Conservation (phyloP, 1,284 basidiomycete species). For the Flammula alnicola region DNA sequence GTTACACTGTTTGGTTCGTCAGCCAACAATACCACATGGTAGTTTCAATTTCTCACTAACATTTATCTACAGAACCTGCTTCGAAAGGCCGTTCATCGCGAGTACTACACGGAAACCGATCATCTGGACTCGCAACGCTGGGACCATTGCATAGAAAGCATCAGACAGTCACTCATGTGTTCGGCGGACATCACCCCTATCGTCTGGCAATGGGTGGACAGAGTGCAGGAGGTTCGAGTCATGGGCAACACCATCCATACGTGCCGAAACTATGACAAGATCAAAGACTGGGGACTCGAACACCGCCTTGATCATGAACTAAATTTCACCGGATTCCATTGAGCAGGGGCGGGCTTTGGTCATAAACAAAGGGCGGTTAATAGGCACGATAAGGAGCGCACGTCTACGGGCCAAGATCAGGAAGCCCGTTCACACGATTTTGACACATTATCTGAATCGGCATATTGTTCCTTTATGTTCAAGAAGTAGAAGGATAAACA, state of each 20-base stretch:
- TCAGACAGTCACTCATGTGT: slow-evolving; percentile 37
- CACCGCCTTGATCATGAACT: slow-evolving; percentile 17
- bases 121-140: slow-evolving; percentile 25
- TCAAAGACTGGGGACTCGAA: slow-evolving; percentile 28
- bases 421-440: too few relatives aligned
- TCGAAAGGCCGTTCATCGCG: slow-evolving; percentile 30
- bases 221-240: slow-evolving; percentile 20
- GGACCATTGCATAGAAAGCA: slow-evolving; percentile 33
- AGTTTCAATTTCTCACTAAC: neutral
- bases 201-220: slow-evolving; percentile 33
- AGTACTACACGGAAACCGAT: slow-evolving; percentile 27
- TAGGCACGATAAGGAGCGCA: too few relatives aligned
- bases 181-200: slow-evolving; percentile 25
- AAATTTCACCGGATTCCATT: slow-evolving; percentile 19
- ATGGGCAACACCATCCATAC: slow-evolving; percentile 25
- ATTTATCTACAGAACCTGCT: slow-evolving; percentile 29
- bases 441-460: too few relatives aligned
- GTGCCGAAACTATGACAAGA: slow-evolving; percentile 30
- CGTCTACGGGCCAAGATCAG: too few relatives aligned
- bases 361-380: too few relatives aligned
- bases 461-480: too few relatives aligned
- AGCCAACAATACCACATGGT: neutral
- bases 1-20: slow-evolving; percentile 36
- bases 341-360: too few relatives aligned
- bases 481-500: too few relatives aligned